Percentiles rank a stretch among this genome's conserved stretches.
Conservation (phyloP, 139 green algal species). For the Tetratostichococcus sp. region DNA sequence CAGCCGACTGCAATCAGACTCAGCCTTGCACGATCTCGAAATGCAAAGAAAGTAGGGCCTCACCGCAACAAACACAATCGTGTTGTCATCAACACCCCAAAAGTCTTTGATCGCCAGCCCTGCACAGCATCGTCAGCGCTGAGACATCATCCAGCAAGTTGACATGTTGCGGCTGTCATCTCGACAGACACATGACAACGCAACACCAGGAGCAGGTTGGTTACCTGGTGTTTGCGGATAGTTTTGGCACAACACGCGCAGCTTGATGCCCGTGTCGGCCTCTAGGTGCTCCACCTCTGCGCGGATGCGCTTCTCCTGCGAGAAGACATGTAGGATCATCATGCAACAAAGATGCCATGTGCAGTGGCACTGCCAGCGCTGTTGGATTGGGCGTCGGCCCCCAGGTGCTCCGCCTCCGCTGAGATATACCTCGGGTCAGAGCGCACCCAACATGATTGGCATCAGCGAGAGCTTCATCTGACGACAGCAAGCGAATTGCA, state of each 20-base stretch:
- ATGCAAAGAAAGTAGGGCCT: too few species aligned
- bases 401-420: too few species aligned
- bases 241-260: constrained; percentile 93
- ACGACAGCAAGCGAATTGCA: too few species aligned
- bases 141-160: neutral
- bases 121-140: constrained; percentile 7
- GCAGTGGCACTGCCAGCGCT: neutral
- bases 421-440: too few species aligned
- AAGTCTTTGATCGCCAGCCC: constrained; percentile 91
- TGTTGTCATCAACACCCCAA: constrained; percentile 93
- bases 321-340: too few species aligned
- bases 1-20: neutral
- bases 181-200: too few species aligned
- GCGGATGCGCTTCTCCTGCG: constrained; percentile 69
- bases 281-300: constrained; percentile 68
- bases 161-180: too few species aligned
- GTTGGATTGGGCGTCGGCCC: too few species aligned
- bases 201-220: neutral
- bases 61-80: constrained; percentile 90
- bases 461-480: too few species aligned
- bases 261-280: constrained; percentile 87
- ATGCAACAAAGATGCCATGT: neutral
- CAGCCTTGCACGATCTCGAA: too few species aligned
- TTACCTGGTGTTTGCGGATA: constrained; percentile 92
- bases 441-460: too few species aligned